Base-by-base conservation (phyloP, 352 stramenopile species). In the Phytophthora parvispora region DNA sequence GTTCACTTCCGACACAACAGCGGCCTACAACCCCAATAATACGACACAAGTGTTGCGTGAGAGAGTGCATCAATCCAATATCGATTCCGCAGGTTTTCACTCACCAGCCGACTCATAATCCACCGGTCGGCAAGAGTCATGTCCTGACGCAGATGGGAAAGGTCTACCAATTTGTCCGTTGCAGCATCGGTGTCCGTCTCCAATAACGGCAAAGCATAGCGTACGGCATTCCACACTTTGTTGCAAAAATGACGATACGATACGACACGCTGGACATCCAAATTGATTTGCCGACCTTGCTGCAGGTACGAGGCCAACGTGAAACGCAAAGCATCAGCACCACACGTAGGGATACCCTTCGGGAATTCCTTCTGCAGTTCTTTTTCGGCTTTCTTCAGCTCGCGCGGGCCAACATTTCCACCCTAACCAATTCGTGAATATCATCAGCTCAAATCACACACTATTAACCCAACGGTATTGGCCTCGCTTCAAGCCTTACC, bases 301-400 rank as follows among this genome's bases (percentile, higher is more conserved):
- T 95, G 83, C 47, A 96, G 76, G 66, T 99, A 99, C 15, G 97
- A 97, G 7, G 99, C 86, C 15, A 99, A 85, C 29, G 97, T 98
- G 65, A 99, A 99, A 9, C 98, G 91, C 25, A 99, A 83, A 6
- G 98, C 98, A 79, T 99, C 98, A 0, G 98, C 95, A 57, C 98
- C 98, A 80, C 98, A 99, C 31, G 98, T 95, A 27, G 97, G 98
- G 67, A 99, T 99, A 29, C 98, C 98, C 27, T 99, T 87, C 6
- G 98, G 98, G 74, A 99, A 99, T 68, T 99, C 98, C 45, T 88
- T 83, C 50, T 93, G 87, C 32, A 99, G 89, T 31, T 98, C 97
- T 60, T 99, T 98, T 70, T 99, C 98, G 1, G 98, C 98, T 63
- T 95, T 97, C 57, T 91, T 92, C 55, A 99, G 82, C 83, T 99